Evolutionary conservation across 495 filamentous ascomycete species (phyloP).

Genomic region (Penicillium soppii): DNA sequence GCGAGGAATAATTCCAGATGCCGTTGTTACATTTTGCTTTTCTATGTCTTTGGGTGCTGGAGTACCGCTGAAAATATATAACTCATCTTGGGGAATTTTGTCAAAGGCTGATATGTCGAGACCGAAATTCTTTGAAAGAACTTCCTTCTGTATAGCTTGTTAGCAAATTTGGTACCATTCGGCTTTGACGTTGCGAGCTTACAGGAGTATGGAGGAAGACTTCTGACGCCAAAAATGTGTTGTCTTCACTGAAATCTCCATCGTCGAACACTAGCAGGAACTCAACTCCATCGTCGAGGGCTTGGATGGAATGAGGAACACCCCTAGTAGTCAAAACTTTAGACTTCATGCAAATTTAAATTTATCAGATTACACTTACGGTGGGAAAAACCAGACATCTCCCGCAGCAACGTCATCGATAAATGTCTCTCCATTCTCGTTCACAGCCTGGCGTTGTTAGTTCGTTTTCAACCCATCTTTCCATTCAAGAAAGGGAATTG

Average conservation of each 20-base stretch:
- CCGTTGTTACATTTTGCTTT: slow-evolving; percentile 60
- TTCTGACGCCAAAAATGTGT: slow-evolving; percentile 67
- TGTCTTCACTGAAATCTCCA: slow-evolving; percentile 66
- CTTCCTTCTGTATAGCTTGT: slow-evolving; percentile 39
- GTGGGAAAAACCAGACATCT: slow-evolving; percentile 72
- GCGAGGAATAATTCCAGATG: slow-evolving; percentile 55
- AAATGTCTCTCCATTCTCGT: slow-evolving; percentile 62
- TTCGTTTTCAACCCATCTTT: too few relatives aligned
- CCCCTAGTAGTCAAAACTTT: slow-evolving; percentile 33
- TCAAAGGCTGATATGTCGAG: slow-evolving; percentile 54
- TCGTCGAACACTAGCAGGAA: slow-evolving; percentile 72
- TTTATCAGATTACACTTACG: slow-evolving; percentile 20
- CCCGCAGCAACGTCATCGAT: slow-evolving; percentile 65
- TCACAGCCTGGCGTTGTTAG: slow-evolving; percentile 49
- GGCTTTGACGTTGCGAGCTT: too few relatives aligned
- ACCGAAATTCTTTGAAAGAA: slow-evolving; percentile 63
- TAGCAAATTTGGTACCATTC: too few relatives aligned
- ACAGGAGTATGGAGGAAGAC: slow-evolving; percentile 58
- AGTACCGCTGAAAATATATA: slow-evolving; percentile 71
- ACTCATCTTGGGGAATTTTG: slow-evolving; percentile 56
- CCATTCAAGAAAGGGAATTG: too few relatives aligned
- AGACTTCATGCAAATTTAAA: neutral
- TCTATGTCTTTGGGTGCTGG: slow-evolving; percentile 58
- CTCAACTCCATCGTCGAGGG: slow-evolving; percentile 61
- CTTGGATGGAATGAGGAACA: slow-evolving; percentile 68